Base-by-base conservation (phyloP, 768 basidiomycete genomes). In the Tulasnella sp. region DNA sequence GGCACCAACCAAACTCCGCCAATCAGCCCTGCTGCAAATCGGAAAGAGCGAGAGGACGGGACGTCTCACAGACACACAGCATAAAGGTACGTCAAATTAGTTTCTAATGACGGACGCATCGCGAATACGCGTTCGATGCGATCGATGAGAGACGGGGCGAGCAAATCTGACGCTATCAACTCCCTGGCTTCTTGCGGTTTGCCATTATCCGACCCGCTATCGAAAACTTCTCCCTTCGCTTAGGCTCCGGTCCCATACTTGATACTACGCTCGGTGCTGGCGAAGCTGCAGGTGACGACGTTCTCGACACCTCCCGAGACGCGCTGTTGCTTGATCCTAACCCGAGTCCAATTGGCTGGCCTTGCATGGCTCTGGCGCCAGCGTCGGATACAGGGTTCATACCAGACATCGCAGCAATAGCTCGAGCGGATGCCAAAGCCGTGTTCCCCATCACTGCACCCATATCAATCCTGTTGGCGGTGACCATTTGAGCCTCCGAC, bases 401-500 rank as follows among this genome's bases (percentile, higher is more conserved):
- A 26, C 61, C 61, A 29, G 61, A 26, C 61, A 67, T 67, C 5
- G 61, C 15, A 11, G 61, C 61, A 26, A 67, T 67, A 26, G 61
- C 61, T 35, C 61, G 10, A 15, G 61, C 61, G 2, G 61, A 67
- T 3, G 61, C 61, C 61, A 67, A 67, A 26, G 61, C 26, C 61
- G 29, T 67, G 32, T 67, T 67, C 15, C 61, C 61, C 61, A 67
- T 67, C 2, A 35, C 29, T 29, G 61, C 61, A 0, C 61, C 61
- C 61, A 67, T 67, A 35, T 67, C 32, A 35, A 67, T 26, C 32
- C 61, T 26, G 13, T 67, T 29, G 15, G 61, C 61, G 29, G 29
- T 67, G 26, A 67, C 61, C 61, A 67, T 67, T 18, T 67, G 61
- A 26, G 61, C 61, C 32, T 67, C 61, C 23, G 61, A 67, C 61